Evolutionary conservation across 192 early-diverging fungal genomes (phyloP).

Genomic region (Powellomyces hirtus): DNA sequence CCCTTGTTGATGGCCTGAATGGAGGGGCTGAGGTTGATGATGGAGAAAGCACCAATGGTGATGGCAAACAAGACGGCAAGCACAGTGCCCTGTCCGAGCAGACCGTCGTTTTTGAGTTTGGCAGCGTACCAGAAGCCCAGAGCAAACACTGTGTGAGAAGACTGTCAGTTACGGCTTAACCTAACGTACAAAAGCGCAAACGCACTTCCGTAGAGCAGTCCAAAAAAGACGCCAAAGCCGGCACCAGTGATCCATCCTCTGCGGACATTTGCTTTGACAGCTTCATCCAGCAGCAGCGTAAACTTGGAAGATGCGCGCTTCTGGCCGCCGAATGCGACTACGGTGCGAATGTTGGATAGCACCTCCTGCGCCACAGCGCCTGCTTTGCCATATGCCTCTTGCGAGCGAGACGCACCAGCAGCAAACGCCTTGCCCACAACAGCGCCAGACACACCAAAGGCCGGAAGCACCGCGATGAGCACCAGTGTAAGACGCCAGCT

Average conservation of each 20-base stretch:
- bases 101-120: slow-evolving; percentile 1
- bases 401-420: neutral
- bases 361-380: slow-evolving; percentile 82
- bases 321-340: slow-evolving; percentile 80
- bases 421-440: slow-evolving; percentile 47
- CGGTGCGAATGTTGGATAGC: slow-evolving; percentile 80
- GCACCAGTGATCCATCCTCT: slow-evolving; percentile 68
- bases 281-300: slow-evolving; percentile 56
- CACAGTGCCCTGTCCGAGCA: neutral
- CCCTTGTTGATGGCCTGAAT: slow-evolving; percentile 38
- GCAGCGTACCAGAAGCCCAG: neutral
- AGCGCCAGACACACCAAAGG: slow-evolving; percentile 49
- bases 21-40: slow-evolving; percentile 41
- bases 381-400: neutral
- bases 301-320: slow-evolving; percentile 67
- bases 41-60: slow-evolving; percentile 45
- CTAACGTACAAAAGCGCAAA: slow-evolving; percentile 26
- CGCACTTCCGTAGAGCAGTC: slow-evolving; percentile 75
- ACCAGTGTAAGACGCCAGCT: slow-evolving; percentile 83
- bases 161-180: neutral
- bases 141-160: neutral
- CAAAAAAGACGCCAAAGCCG: slow-evolving; percentile 75
- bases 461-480: slow-evolving; percentile 69
- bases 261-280: slow-evolving; percentile 59
- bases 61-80: slow-evolving; percentile 38